phyloP scores from a whole-genome alignment of 345 rosid genomes.

The Sisymbrium irio region DNA sequence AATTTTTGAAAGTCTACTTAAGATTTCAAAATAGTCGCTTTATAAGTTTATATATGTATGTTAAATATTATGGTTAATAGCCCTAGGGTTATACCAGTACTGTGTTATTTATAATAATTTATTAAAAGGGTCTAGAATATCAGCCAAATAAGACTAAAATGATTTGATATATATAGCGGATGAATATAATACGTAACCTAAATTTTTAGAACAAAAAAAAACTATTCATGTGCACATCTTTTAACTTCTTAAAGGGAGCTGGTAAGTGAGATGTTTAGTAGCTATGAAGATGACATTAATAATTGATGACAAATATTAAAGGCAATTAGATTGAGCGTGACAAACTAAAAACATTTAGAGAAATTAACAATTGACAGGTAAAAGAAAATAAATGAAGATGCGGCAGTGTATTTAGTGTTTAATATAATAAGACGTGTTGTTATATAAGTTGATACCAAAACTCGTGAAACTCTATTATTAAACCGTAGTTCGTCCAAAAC shows the following conservation, averaged over 20 bases:
- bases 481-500: not conserved
- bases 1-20: not conserved
- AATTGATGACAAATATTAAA: not conserved
- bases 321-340: not conserved
- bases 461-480: constrained; percentile 11
- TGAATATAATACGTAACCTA: not conserved
- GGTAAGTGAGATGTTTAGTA: not conserved
- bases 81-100: not conserved
- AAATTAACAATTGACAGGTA: not conserved
- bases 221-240: not conserved
- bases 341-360: not conserved
- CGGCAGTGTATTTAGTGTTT: not conserved
- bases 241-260: not conserved
- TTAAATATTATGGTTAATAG: not conserved
- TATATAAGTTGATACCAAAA: not conserved
- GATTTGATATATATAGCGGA: not conserved
- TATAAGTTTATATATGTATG: not conserved
- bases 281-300: not conserved
- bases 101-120: not conserved
- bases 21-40: not conserved
- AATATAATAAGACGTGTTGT: constrained; percentile 2
- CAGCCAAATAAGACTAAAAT: not conserved
- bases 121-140: not conserved
- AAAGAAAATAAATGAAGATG: constrained; percentile 5
- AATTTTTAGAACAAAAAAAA: not conserved